A percentile compares a stretch with the other conserved stretches of the same genome.
phyloP scores from a whole-genome alignment of 75 land plant genomes.

The Selaginella moellendorffii region DNA sequence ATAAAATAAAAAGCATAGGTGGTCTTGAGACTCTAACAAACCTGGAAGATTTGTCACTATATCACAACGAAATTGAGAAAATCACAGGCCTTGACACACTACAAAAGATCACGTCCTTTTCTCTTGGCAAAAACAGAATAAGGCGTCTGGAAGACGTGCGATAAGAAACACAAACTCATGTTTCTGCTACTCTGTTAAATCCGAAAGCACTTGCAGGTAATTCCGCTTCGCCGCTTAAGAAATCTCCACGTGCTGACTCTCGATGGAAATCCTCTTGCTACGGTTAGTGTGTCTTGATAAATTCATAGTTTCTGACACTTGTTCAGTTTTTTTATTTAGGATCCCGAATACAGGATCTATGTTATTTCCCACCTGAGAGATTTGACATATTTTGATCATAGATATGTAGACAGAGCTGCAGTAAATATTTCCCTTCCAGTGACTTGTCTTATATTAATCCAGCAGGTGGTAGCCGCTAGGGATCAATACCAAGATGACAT shows the following conservation, averaged over 20 bases:
- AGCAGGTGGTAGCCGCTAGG: conserved; percentile 16
- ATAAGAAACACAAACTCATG: no score
- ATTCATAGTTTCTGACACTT: no score
- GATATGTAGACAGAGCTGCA: conserved; percentile 8
- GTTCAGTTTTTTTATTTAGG: conserved; percentile 14
- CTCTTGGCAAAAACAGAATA: conserved; percentile 24
- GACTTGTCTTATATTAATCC: no score
- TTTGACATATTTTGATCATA: conserved; percentile 23
- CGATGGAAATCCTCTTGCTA: conserved; percentile 27
- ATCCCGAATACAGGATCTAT: conserved; percentile 20
- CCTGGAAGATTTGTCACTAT: conserved; percentile 21
- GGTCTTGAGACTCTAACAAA: conserved; percentile 16
- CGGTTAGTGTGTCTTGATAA: conserved; percentile 8
- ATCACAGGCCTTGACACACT: conserved; percentile 24
- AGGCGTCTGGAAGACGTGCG: conserved; percentile 20
- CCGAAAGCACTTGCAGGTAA: conserved; percentile 7
- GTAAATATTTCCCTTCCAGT: no score
- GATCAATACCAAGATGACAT: conserved; percentile 27
- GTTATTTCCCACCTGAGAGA: conserved; percentile 22
- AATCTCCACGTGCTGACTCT: conserved; percentile 18
- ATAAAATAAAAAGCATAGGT: conserved; percentile 22
- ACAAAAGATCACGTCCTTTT: conserved; percentile 17
- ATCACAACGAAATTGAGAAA: conserved; percentile 15
- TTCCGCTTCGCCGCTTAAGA: conserved; percentile 19
- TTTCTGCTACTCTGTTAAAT: no score